phyloP scores from a whole-genome alignment of 1,284 basidiomycete genomes.

The Ustilago hordei region DNA sequence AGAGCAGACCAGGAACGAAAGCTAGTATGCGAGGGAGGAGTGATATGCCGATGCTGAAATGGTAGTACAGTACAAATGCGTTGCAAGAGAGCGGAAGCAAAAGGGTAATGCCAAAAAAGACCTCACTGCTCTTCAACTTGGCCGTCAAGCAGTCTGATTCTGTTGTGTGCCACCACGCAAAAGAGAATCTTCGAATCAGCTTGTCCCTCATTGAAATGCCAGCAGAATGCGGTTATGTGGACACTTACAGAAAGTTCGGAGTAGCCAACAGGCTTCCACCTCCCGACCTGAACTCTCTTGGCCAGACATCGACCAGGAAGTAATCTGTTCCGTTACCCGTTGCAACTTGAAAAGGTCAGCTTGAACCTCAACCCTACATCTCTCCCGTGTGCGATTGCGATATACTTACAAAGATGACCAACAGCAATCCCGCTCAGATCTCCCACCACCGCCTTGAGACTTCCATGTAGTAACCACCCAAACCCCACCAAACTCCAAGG shows the following conservation, averaged over 20 bases:
- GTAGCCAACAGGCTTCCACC: conserved; percentile 81
- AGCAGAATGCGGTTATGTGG: background rate
- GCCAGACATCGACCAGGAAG: conserved; percentile 95
- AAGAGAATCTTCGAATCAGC: background rate
- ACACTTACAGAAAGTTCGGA: conserved; percentile 81
- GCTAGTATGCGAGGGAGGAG: too few species aligned
- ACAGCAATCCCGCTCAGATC: conserved; percentile 75
- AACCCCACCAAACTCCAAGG: conserved; percentile 89
- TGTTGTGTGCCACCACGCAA: background rate
- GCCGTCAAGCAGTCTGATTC: conserved; percentile 42
- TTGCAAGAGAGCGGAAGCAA: background rate
- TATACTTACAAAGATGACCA: conserved; percentile 63
- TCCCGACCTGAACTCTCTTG: conserved; percentile 86
- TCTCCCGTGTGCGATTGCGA: too few species aligned
- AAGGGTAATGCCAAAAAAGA: background rate
- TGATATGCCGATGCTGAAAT: background rate
- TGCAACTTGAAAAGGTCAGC: background rate
- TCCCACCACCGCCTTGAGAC: conserved; percentile 84
- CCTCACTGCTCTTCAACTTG: conserved; percentile 20
- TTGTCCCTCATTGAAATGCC: background rate
- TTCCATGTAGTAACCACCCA: conserved; percentile 87
- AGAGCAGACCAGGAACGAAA: too few species aligned
- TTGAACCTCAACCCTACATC: background rate
- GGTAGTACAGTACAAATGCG: conserved; percentile 19
- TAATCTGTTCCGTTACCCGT: conserved; percentile 71